These are phyloP conservation scores for Blastobotrys chiropterorum DNA, from an alignment of 805 yeast species.

Conservation along the genomic window DNA sequence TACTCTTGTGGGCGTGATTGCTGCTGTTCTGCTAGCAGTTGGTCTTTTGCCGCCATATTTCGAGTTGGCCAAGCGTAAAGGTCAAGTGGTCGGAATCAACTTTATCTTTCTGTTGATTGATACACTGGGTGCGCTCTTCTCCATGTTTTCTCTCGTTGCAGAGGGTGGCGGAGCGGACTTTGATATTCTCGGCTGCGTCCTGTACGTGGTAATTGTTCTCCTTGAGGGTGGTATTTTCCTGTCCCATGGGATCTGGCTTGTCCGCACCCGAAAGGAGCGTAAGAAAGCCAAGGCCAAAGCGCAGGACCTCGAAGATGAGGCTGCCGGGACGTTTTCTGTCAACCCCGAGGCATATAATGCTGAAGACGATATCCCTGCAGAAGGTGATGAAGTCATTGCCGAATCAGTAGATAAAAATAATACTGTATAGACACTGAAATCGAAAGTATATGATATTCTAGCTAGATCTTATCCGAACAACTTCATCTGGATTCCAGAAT, in stretches of 20 bases:
- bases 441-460: not conserved
- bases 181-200: slow-evolving; percentile 73
- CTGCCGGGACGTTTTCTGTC: not conserved
- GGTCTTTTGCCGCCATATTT: slow-evolving; percentile 88
- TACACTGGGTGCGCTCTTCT: slow-evolving; percentile 74
- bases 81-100: slow-evolving; percentile 84
- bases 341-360: not conserved
- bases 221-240: slow-evolving; percentile 72
- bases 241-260: slow-evolving; percentile 66
- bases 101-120: slow-evolving; percentile 73
- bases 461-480: not conserved
- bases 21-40: slow-evolving; percentile 63
- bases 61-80: slow-evolving; percentile 72
- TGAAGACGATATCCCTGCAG: not conserved
- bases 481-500: slow-evolving; percentile 12
- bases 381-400: not conserved
- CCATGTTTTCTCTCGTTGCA: slow-evolving; percentile 57
- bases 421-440: not conserved
- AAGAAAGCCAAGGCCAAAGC: slow-evolving; percentile 2
- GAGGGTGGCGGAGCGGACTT: slow-evolving; percentile 39
- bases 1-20: slow-evolving; percentile 71
- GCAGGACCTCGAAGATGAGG: slow-evolving; percentile 1
- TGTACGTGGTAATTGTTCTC: slow-evolving; percentile 66
- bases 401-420: not conserved
- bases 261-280: slow-evolving; percentile 25